A percentile compares a stretch with the other conserved stretches of the same genome.
Evolutionary conservation across 164 flowering plant genomes (phyloP).

Genomic region (Protea cynaroides): DNA sequence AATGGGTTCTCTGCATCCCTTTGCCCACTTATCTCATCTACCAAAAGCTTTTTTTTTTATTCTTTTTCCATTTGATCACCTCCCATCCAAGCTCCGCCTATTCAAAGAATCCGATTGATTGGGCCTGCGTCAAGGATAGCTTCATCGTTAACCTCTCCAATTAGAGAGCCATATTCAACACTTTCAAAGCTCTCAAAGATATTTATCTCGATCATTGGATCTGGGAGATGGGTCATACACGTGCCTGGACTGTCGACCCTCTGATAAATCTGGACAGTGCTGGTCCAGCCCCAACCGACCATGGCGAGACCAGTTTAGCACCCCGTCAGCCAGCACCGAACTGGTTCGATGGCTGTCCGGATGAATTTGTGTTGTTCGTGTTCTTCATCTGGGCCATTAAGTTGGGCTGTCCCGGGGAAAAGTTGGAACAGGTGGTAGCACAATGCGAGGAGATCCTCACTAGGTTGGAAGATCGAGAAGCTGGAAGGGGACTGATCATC

Average conservation of each 20-base stretch:
- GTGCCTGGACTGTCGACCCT: slow-evolving; percentile 43
- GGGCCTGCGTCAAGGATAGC: not conserved
- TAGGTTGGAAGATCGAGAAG: slow-evolving; percentile 40
- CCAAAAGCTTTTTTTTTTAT: slow-evolving; percentile 15
- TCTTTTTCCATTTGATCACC: slow-evolving; percentile 13
- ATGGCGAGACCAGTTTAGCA: slow-evolving; percentile 9
- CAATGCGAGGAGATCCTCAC: slow-evolving; percentile 24
- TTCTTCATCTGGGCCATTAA: slow-evolving; percentile 38
- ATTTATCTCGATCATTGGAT: slow-evolving; percentile 20
- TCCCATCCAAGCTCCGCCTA: slow-evolving; percentile 6
- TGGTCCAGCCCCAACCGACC: not conserved
- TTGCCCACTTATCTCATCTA: slow-evolving; percentile 4
- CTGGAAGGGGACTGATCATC: slow-evolving; percentile 33
- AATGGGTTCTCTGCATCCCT: slow-evolving; percentile 9
- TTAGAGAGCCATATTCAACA: slow-evolving; percentile 35
- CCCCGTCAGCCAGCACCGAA: not conserved
- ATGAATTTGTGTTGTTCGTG: slow-evolving; percentile 6
- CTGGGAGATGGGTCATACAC: slow-evolving; percentile 12
- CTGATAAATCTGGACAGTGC: slow-evolving; percentile 5
- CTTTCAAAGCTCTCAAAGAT: slow-evolving; percentile 21
- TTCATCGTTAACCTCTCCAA: slow-evolving; percentile 13
- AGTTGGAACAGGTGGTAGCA: slow-evolving; percentile 6
- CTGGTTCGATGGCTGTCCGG: slow-evolving; percentile 11
- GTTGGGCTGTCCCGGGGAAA: slow-evolving; percentile 2
- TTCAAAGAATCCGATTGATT: not conserved